Percentiles rank a stretch among this genome's conserved stretches.
phyloP scores from a whole-genome alignment of 2,329 filamentous ascomycete genomes.

The Neonectria ditissima region DNA sequence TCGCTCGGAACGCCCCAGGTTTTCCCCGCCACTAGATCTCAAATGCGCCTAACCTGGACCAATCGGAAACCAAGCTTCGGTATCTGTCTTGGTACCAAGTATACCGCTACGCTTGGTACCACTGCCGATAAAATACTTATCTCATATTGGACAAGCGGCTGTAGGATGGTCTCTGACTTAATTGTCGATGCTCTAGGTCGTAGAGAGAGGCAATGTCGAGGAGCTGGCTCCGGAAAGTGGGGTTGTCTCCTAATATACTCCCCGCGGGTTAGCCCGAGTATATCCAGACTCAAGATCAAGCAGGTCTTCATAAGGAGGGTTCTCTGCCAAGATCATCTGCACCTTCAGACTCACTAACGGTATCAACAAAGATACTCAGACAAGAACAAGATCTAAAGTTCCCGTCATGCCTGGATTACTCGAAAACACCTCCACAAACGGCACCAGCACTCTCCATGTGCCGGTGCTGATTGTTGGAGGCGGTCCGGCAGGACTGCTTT shows the following conservation, averaged over 20 bases:
- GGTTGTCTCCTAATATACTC: no score
- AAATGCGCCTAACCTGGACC: background rate
- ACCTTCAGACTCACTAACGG: no score
- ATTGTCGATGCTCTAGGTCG: background rate
- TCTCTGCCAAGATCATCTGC: no score
- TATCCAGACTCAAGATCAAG: no score
- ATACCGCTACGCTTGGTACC: background rate
- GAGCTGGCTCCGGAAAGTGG: constrained; percentile 6
- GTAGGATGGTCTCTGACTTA: background rate
- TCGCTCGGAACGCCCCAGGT: constrained; percentile 3
- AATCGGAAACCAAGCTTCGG: constrained; percentile 12
- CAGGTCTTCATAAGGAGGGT: no score
- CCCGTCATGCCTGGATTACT: constrained; percentile 12
- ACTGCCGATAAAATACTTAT: background rate
- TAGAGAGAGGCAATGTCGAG: background rate
- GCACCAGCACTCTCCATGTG: constrained; percentile 3
- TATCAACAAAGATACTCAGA: background rate
- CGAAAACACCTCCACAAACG: background rate
- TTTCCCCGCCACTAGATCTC: background rate
- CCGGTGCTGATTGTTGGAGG: constrained; percentile 21
- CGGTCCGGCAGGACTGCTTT: constrained; percentile 20
- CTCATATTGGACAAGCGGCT: background rate
- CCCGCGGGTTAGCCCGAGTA: no score
- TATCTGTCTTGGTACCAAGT: background rate
- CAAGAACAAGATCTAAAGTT: background rate